Evolutionary conservation across 2,329 filamentous ascomycete species (phyloP).

Genomic region (Penicillium sp.): DNA sequence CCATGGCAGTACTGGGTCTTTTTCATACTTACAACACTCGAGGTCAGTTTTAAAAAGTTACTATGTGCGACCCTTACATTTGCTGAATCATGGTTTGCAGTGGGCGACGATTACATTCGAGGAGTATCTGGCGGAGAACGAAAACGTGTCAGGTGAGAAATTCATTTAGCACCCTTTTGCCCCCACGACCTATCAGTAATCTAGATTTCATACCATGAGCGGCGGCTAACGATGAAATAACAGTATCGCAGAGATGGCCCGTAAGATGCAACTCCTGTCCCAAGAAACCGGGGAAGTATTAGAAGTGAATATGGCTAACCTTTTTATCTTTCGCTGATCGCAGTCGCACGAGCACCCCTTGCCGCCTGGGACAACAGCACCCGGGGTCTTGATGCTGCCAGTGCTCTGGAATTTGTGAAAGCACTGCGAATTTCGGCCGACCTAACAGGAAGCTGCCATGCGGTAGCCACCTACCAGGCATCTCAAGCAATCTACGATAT

Average conservation of each 20-base stretch:
- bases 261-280: too few relatives aligned
- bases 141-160: constrained; percentile 54
- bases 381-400: constrained; percentile 55
- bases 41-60: too few relatives aligned
- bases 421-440: constrained; percentile 52
- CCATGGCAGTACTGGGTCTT: constrained; percentile 43
- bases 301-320: too few relatives aligned
- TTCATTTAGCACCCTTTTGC: too few relatives aligned
- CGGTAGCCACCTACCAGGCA: constrained; percentile 61
- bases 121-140: constrained; percentile 62
- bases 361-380: constrained; percentile 50
- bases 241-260: too few relatives aligned
- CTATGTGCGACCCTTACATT: too few relatives aligned
- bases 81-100: constrained; percentile 15
- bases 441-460: constrained; percentile 49
- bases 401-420: constrained; percentile 58
- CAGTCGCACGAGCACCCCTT: constrained; percentile 30
- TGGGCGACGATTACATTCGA: constrained; percentile 56
- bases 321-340: too few relatives aligned
- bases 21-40: constrained; percentile 43
- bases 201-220: too few relatives aligned
- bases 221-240: too few relatives aligned
- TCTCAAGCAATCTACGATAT: constrained; percentile 54
- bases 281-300: too few relatives aligned
- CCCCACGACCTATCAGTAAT: too few relatives aligned